These are phyloP conservation scores for Dalbergia cultrata DNA, from an alignment of 306 rosid genomes.

Conservation along the genomic window DNA sequence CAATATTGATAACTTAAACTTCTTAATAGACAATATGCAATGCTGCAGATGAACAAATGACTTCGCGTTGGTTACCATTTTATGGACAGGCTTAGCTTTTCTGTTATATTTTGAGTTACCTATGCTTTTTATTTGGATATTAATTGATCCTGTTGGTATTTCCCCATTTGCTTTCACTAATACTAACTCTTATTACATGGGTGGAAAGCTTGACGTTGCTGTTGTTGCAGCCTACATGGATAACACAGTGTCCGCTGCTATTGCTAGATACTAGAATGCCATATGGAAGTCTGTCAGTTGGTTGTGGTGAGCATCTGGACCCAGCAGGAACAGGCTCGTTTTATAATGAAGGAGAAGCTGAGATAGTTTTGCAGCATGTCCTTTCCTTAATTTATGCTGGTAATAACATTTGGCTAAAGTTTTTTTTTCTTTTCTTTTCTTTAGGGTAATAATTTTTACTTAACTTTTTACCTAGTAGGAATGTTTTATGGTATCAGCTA, in stretches of 20 bases:
- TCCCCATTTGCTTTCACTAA: slow-evolving; percentile 20
- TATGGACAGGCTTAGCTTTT: slow-evolving; percentile 1
- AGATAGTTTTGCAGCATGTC: slow-evolving; percentile 81
- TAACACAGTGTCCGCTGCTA: slow-evolving; percentile 84
- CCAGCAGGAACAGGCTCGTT: slow-evolving; percentile 89
- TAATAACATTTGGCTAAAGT: slow-evolving; percentile 40
- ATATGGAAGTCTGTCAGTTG: slow-evolving; percentile 79
- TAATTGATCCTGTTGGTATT: slow-evolving; percentile 17
- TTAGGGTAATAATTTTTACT: not conserved
- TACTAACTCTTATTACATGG: slow-evolving; percentile 39
- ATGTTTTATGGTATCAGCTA: not conserved
- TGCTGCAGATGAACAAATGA: not conserved
- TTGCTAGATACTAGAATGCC: slow-evolving; percentile 91
- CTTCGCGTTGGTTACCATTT: slow-evolving; percentile 5
- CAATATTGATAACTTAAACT: slow-evolving; percentile 10
- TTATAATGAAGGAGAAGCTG: slow-evolving; percentile 87
- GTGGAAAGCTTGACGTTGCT: slow-evolving; percentile 38
- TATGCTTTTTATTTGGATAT: not conserved
- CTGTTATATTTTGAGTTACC: slow-evolving; percentile 15
- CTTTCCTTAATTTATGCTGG: slow-evolving; percentile 76
- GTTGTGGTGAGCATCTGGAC: slow-evolving; percentile 83
- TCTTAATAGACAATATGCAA: slow-evolving; percentile 30
- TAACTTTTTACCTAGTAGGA: not conserved
- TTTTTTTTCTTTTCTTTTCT: not conserved
- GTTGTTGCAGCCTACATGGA: slow-evolving; percentile 77